Conservation (phyloP, 352 stramenopile species). For the Pythium chondricola region DNA sequence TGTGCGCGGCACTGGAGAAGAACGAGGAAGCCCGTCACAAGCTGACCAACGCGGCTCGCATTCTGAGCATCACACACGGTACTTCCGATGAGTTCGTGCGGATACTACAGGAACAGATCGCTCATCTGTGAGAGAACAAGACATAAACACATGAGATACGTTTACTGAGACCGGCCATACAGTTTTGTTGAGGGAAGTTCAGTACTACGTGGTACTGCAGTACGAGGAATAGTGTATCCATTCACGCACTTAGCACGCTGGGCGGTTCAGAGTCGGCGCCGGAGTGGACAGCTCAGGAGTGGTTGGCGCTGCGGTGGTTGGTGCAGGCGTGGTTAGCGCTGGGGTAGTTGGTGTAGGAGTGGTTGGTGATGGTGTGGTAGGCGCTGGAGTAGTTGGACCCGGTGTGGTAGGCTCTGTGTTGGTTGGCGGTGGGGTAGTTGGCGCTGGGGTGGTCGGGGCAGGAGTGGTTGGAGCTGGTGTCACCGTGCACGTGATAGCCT, state of each 20-base stretch:
- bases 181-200: too few species aligned
- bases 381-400: background rate
- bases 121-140: too few species aligned
- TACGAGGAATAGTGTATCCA: too few species aligned
- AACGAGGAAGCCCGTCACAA: slow-evolving; percentile 23
- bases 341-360: background rate
- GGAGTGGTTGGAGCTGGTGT: slow-evolving; percentile 2
- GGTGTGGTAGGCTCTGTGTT: background rate
- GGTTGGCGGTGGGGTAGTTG: background rate
- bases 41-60: slow-evolving; percentile 28
- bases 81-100: slow-evolving; percentile 33
- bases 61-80: slow-evolving; percentile 54
- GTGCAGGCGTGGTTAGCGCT: background rate
- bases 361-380: background rate
- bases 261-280: too few species aligned
- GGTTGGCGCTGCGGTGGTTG: background rate
- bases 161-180: too few species aligned
- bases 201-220: too few species aligned
- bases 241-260: too few species aligned
- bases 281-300: too few species aligned
- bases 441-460: slow-evolving; percentile 3
- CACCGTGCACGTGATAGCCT: slow-evolving; percentile 23
- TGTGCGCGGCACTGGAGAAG: slow-evolving; percentile 12
- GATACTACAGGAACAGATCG: too few species aligned
- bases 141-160: too few species aligned